Conservation (phyloP, 1,284 basidiomycete species). For the Austroboletus novae-zelandiae region DNA sequence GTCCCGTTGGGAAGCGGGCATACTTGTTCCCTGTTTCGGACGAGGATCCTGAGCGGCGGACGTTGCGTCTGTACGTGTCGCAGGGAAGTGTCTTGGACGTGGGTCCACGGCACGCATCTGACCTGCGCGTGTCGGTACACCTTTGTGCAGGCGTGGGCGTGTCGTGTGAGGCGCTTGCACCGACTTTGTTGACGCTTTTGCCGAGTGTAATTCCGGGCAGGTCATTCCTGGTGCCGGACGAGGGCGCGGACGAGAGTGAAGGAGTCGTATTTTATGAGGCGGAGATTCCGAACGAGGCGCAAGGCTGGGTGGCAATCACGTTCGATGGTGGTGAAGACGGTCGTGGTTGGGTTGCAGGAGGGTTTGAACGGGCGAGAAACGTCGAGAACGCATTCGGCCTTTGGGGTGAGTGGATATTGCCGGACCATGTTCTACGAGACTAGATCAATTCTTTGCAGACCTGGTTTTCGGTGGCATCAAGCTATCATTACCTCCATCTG, state of each 20-base stretch:
- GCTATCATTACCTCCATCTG: conserved; percentile 30
- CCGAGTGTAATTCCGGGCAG: conserved; percentile 53
- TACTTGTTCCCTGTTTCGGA: conserved; percentile 50
- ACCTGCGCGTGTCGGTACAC: conserved; percentile 45
- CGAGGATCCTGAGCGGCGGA: conserved; percentile 4
- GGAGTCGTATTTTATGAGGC: conserved; percentile 64
- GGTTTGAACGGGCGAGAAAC: conserved; percentile 38
- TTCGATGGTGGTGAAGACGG: conserved; percentile 49
- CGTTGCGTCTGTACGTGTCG: conserved; percentile 58
- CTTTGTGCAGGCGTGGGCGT: conserved; percentile 36
- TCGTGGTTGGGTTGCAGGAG: conserved; percentile 63
- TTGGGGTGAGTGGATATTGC: conserved; percentile 42
- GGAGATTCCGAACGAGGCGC: conserved; percentile 32
- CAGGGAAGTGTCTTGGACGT: conserved; percentile 52
- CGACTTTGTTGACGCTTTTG: conserved; percentile 53
- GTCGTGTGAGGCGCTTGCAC: conserved; percentile 42
- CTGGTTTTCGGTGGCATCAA: conserved; percentile 36
- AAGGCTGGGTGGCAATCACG: conserved; percentile 51
- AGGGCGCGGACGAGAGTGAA: conserved; percentile 72
- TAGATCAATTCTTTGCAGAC: conserved; percentile 32
- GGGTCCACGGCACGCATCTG: conserved; percentile 43
- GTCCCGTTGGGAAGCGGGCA: conserved; percentile 42
- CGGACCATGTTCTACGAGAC: background rate
- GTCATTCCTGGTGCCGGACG: conserved; percentile 60
- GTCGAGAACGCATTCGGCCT: conserved; percentile 36